Conservation (phyloP, 148 eudicot genomes). For the Fallopia convolvulus region DNA sequence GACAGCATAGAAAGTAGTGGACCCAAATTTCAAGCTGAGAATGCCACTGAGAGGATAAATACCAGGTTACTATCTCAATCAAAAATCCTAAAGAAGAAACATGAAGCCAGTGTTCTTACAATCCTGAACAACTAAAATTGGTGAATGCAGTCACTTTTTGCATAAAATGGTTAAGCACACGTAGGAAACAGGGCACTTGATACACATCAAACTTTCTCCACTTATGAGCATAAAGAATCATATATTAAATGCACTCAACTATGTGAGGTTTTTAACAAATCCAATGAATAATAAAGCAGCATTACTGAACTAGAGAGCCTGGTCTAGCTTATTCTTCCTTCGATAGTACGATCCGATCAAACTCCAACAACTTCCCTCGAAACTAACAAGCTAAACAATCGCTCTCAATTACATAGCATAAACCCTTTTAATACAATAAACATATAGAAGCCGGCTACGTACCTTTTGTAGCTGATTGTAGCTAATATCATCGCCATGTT, state of each 20-base stretch:
- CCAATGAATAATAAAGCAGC: neutral
- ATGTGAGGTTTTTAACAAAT: neutral
- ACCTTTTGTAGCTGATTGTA: slow-evolving; percentile 90
- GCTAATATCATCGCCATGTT: slow-evolving; percentile 63
- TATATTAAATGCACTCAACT: neutral
- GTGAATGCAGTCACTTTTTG: neutral
- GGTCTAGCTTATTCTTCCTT: neutral
- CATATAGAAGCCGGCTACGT: neutral
- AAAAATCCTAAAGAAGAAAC: neutral
- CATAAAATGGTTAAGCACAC: neutral
- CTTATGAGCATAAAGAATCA: neutral
- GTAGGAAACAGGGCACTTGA: neutral
- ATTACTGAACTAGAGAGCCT: slow-evolving; percentile 15
- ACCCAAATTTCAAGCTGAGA: neutral
- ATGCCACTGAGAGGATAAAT: neutral
- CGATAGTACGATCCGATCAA: slow-evolving; percentile 26
- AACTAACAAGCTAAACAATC: slow-evolving; percentile 5
- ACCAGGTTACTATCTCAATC: neutral
- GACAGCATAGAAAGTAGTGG: neutral
- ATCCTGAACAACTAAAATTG: neutral
- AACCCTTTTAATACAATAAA: neutral
- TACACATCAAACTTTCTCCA: neutral
- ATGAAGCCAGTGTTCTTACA: neutral
- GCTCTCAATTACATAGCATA: neutral
- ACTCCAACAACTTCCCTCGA: slow-evolving; percentile 10